Percentiles rank a stretch among this genome's conserved stretches.
These are phyloP conservation scores for Chlorella sp. DNA, from an alignment of 139 green algal species.

Conservation along the genomic window DNA sequence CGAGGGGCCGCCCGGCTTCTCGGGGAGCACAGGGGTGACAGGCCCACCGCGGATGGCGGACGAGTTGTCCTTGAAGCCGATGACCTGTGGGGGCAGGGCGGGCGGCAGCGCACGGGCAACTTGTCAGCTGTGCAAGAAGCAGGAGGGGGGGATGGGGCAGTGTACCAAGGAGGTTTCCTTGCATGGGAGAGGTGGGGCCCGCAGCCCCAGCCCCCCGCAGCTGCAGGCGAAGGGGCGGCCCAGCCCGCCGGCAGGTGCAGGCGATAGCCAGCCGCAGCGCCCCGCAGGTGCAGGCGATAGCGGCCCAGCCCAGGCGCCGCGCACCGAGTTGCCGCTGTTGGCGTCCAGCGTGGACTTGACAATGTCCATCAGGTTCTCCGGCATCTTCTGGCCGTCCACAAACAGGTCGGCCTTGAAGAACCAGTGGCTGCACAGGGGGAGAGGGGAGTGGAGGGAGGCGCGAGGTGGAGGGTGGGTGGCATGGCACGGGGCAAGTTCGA, in stretches of 20 bases:
- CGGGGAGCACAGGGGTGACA: slow-evolving; percentile 84
- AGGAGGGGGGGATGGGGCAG: too few relatives aligned
- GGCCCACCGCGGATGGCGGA: slow-evolving; percentile 82
- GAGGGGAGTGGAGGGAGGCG: background rate
- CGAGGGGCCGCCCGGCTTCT: slow-evolving; percentile 72
- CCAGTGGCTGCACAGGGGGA: slow-evolving; percentile 77
- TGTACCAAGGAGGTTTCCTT: too few relatives aligned
- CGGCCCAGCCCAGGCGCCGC: too few relatives aligned
- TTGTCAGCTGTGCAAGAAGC: too few relatives aligned
- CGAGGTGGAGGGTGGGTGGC: background rate
- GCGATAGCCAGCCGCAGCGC: too few relatives aligned
- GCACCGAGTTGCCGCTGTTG: slow-evolving; percentile 92
- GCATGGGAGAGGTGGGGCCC: too few relatives aligned
- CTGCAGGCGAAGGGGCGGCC: too few relatives aligned
- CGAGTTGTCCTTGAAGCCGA: slow-evolving; percentile 99
- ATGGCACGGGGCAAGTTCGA: too few relatives aligned
- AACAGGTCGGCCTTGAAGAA: slow-evolving; percentile 94
- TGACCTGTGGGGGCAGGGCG: slow-evolving; percentile 31
- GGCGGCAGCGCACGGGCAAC: background rate
- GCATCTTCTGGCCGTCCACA: slow-evolving; percentile 84
- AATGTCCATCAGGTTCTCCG: slow-evolving; percentile 83
- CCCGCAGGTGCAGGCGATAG: too few relatives aligned
- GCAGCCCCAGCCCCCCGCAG: too few relatives aligned
- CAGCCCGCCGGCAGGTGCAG: too few relatives aligned
- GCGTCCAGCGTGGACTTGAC: slow-evolving; percentile 83